These are phyloP conservation scores for Ephemerocybe angulata DNA, from an alignment of 768 basidiomycete genomes.

Conservation along the genomic window DNA sequence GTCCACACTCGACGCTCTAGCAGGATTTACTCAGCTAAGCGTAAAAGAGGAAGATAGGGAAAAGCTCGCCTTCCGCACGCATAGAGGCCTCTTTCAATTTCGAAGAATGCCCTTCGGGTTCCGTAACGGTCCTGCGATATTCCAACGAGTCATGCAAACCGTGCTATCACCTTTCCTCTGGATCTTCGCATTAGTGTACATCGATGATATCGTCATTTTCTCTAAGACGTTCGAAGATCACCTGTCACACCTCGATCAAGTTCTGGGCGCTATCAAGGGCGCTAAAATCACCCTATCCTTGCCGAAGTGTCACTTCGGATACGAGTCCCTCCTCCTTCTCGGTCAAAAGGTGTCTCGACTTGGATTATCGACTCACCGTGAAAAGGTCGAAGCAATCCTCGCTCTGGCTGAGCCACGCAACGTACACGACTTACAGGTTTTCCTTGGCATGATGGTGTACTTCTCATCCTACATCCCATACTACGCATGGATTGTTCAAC, in stretches of 20 bases:
- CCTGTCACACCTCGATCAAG: conserved; percentile 24
- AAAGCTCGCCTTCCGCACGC: conserved; percentile 36
- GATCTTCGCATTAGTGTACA: conserved; percentile 39
- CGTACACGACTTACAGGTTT: too few species aligned
- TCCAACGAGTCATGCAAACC: conserved; percentile 39
- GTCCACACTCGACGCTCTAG: conserved; percentile 21
- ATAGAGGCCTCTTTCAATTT: conserved; percentile 39
- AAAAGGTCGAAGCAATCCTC: conserved; percentile 33
- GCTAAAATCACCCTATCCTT: conserved; percentile 32
- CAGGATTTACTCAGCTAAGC: conserved; percentile 39
- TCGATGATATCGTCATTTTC: conserved; percentile 40
- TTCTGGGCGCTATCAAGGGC: conserved; percentile 25
- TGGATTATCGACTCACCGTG: too few species aligned
- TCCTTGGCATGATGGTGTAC: too few species aligned
- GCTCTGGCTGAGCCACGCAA: conserved; percentile 24
- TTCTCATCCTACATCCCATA: too few species aligned
- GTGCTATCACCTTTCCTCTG: conserved; percentile 33
- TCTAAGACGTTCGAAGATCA: conserved; percentile 27
- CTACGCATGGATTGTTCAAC: too few species aligned
- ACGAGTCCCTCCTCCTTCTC: conserved; percentile 29
- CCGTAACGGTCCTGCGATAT: conserved; percentile 34
- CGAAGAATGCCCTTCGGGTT: conserved; percentile 38
- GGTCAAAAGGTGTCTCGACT: too few species aligned
- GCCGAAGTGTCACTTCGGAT: conserved; percentile 31
- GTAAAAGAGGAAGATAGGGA: conserved; percentile 20